Evolutionary conservation across 2,329 filamentous ascomycete species (phyloP), one percentile per base, ranked within the genome.

Genomic region (Sclerotinia borealis): DNA sequence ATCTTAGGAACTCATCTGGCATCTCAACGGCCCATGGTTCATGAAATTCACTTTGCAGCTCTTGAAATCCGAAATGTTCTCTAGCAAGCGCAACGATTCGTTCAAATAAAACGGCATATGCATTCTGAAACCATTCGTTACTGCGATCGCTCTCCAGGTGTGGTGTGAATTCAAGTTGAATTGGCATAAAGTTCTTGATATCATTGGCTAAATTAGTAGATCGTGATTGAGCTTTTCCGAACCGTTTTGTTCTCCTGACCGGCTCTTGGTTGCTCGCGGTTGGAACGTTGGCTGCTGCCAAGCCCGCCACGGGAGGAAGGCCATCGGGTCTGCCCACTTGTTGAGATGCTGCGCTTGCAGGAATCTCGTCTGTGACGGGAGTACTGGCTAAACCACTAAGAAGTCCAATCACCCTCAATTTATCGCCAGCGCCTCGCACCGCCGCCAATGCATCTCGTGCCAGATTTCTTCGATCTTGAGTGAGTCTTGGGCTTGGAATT

Each of bases 91-190:
- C 25, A 10, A 64, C 31, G 17, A 64, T 54, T 15, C 64, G 49
- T 3, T 49, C 45, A 41, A 61, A 68, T 15, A 69, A 55, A 15
- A 41, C 45, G 4, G 49, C 58, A 65, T 72, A 69, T 25, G 62
- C 41, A 10, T 63, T 43, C 10, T 60, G 58, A 54, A 65, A 73
- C 66, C 67, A 72, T 19, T 60, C 43, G 39, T 72, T 68, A 15
- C 51, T 36, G 3, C 63, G 64, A 51, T 72, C 71, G n/a, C 59
- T 29, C 1, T 43, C 13, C 4, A 68, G 65, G 29, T 70, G 69
- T 3, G 61, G 36, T 34, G 54, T 19, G 49, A 66, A 68, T 19
- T 60, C 27, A 17, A 63, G 56, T 19, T 60, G 65, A 11, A 69
- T 54, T 2, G 68, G 66, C 49, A 52, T 59, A 9, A 66, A 50